Evolutionary conservation across 768 basidiomycete species (phyloP).

Genomic region (Amanita inopinata): DNA sequence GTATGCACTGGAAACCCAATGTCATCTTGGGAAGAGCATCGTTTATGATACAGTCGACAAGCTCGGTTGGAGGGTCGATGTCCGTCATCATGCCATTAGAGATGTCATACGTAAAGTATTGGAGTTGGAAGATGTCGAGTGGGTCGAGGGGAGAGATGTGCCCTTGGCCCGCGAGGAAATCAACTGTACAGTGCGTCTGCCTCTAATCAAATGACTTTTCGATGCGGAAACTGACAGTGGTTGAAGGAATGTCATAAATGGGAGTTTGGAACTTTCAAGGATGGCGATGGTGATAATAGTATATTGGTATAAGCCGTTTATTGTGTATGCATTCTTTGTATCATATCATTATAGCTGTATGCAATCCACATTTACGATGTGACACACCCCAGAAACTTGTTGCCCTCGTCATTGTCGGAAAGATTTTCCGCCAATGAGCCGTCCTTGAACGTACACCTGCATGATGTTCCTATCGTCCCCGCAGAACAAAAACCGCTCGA

Average conservation of each 20-base stretch:
- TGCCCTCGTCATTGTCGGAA: conserved; percentile 8
- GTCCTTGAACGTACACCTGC: conserved; percentile 78
- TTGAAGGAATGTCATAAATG: conserved; percentile 68
- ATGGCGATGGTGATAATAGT: conserved; percentile 2
- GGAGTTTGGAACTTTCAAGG: conserved; percentile 49
- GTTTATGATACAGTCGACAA: conserved; percentile 81
- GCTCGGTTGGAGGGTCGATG: conserved; percentile 74
- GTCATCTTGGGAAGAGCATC: conserved; percentile 84
- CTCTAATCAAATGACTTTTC: conserved; percentile 3
- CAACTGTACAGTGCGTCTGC: conserved; percentile 51
- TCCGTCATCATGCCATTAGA: conserved; percentile 66
- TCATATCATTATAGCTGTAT: neutral
- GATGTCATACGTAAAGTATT: conserved; percentile 59
- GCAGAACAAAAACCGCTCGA: conserved; percentile 82
- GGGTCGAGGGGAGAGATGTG: conserved; percentile 41
- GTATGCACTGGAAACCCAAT: conserved; percentile 79
- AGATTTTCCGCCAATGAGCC: conserved; percentile 60
- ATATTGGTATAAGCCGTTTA: neutral
- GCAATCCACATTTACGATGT: neutral
- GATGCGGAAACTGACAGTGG: neutral
- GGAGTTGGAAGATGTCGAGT: conserved; percentile 37
- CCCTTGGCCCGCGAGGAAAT: conserved; percentile 50
- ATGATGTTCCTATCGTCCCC: conserved; percentile 82
- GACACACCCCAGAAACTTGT: neutral
- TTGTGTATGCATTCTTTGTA: neutral